Base-by-base conservation (phyloP, 164 flowering plant genomes). In the Hamamelis virginiana region DNA sequence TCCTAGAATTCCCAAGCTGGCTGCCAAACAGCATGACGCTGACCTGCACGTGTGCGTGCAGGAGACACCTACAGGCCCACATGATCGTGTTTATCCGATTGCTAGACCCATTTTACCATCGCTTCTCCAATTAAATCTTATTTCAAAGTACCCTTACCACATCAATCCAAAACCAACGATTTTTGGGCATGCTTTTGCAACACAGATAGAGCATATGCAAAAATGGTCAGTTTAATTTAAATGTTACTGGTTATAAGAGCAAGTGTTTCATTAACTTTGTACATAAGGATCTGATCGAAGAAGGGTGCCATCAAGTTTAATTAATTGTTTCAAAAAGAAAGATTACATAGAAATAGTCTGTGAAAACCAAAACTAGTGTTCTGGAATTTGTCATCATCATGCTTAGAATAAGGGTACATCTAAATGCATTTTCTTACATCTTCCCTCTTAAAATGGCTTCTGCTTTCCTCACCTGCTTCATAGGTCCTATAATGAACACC, bases 401-500 rank as follows among this genome's bases (percentile, higher is more conserved):
- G 44, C 9, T 59, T 2, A 33, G 18, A 4, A 0, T 8, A 59
- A 59, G 44, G 44, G 45, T 27, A 26, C 18, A 27, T 4, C 16
- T 27, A 43, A 14, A 13, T 59, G 19, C 27, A 9, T 9, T 55
- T 55, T 5, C 27, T 1, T 21, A 55, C 88, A 92, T 78, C 71
- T 82, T 84, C 41, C 99, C 97, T 72, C 97, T 86, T 43, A 95
- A 48, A 41, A 92, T 83, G 67, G 99, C 99, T 77, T 87, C 93
- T 23, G 97, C 97, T 79, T 90, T 90, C 73, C 90, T 83, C 79
- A 89, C 97, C 71, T 95, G 86, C 84, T 76, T 85, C 72, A 84
- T 87, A 14, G 97, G 85, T 58, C 99, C 99, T 45, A 95, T 90
- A 45, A 91, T 80, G 80, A 95, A 91, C 13, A 89, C 94, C 97